These are phyloP conservation scores for Phoma sp. DNA, from an alignment of 2,329 filamentous ascomycete genomes.

Conservation along the genomic window DNA sequence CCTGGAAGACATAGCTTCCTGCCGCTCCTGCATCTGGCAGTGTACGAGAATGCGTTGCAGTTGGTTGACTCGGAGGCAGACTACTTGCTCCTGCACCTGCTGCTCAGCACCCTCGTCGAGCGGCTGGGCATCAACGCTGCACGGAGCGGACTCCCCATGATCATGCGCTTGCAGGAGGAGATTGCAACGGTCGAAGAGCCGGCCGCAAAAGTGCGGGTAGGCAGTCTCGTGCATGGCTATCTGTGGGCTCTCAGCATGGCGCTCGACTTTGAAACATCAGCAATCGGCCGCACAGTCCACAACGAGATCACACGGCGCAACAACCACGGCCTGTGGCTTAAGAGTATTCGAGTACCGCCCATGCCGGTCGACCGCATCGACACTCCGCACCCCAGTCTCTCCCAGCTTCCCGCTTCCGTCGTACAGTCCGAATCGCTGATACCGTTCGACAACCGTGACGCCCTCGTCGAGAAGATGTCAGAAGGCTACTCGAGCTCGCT, in stretches of 20 bases:
- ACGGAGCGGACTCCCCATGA: conserved; percentile 82
- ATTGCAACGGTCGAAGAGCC: conserved; percentile 71
- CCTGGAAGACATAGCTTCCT: conserved; percentile 73
- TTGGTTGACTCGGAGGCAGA: conserved; percentile 68
- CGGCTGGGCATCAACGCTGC: conserved; percentile 83
- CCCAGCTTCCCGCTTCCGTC: conserved; percentile 31
- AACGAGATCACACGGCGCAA: conserved; percentile 78
- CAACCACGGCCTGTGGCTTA: conserved; percentile 78
- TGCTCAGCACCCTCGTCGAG: conserved; percentile 75
- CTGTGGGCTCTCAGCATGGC: conserved; percentile 80
- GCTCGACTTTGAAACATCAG: conserved; percentile 75
- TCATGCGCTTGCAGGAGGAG: conserved; percentile 86
- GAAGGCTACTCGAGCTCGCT: conserved; percentile 70
- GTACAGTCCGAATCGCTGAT: conserved; percentile 56
- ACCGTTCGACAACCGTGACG: conserved; percentile 76
- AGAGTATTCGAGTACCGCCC: conserved; percentile 74
- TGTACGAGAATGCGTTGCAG: conserved; percentile 88
- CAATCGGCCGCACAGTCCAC: conserved; percentile 72
- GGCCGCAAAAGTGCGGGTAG: conserved; percentile 76
- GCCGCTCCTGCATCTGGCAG: conserved; percentile 79
- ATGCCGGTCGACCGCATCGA: conserved; percentile 66
- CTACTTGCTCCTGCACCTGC: conserved; percentile 75
- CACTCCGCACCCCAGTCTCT: conserved; percentile 34
- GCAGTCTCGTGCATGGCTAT: conserved; percentile 87
- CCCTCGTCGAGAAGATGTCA: conserved; percentile 77